These are phyloP conservation scores for Coemansia sp. DNA, from an alignment of 192 early-diverging fungal species.

Conservation along the genomic window DNA sequence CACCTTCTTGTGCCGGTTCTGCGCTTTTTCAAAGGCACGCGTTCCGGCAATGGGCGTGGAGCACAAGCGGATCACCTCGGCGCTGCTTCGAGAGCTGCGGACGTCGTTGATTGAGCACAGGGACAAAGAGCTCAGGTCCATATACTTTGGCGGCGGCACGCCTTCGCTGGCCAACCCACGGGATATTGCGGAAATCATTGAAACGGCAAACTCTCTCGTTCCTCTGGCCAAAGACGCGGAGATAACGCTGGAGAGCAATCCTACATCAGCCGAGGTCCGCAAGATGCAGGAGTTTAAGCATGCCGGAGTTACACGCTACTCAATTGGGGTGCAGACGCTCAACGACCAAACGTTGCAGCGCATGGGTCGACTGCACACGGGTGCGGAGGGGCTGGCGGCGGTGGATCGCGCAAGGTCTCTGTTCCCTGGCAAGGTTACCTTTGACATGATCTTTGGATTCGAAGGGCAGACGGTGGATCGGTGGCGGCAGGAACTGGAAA, in stretches of 20 bases:
- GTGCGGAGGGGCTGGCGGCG: slow-evolving; percentile 34
- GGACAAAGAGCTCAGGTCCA: slow-evolving; percentile 20
- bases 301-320: slow-evolving; percentile 52
- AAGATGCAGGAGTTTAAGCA: slow-evolving; percentile 39
- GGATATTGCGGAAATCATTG: slow-evolving; percentile 24
- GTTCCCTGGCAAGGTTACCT: slow-evolving; percentile 38
- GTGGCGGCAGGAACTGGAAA: slow-evolving; percentile 42
- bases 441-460: slow-evolving; percentile 56
- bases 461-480: slow-evolving; percentile 35
- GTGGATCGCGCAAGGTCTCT: slow-evolving; percentile 19
- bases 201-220: slow-evolving; percentile 14
- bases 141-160: slow-evolving; percentile 60
- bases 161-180: slow-evolving; percentile 50
- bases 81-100: slow-evolving; percentile 24
- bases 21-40: slow-evolving; percentile 50
- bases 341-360: slow-evolving; percentile 26
- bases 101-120: slow-evolving; percentile 18
- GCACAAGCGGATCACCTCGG: slow-evolving; percentile 18
- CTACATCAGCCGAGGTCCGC: slow-evolving; percentile 27
- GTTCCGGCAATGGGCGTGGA: slow-evolving; percentile 16
- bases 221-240: slow-evolving; percentile 32
- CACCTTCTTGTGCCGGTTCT: slow-evolving; percentile 54
- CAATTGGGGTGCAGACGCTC: slow-evolving; percentile 55
- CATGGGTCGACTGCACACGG: slow-evolving; percentile 51
- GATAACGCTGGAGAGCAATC: slow-evolving; percentile 53